Conservation (phyloP, 139 green algal genomes). For the Tetratostichococcus sp. region DNA sequence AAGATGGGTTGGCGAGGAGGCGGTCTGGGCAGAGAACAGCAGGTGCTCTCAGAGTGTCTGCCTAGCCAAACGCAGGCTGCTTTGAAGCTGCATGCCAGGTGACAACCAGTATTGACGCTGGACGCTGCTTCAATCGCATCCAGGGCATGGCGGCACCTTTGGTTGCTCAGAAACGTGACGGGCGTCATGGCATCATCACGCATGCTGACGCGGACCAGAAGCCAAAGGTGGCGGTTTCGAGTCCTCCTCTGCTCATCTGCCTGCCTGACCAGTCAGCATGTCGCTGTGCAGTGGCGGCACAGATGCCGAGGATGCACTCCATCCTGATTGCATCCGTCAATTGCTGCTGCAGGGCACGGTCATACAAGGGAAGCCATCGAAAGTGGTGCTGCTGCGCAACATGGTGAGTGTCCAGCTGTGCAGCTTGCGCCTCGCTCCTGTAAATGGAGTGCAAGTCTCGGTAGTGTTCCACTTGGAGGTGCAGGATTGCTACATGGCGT, state of each 20-base stretch:
- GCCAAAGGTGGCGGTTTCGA: constrained; percentile 13
- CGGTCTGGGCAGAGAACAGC: constrained; percentile 58
- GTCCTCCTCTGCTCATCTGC: too few relatives aligned
- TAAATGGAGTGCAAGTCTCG: not conserved
- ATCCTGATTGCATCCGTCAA: not conserved
- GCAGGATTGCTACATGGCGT: too few relatives aligned
- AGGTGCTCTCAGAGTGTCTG: constrained; percentile 12
- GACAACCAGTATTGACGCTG: too few relatives aligned
- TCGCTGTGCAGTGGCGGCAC: too few relatives aligned
- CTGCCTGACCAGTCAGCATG: too few relatives aligned
- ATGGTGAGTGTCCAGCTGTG: constrained; percentile 38
- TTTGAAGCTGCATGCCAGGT: too few relatives aligned
- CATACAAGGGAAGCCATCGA: constrained; percentile 35
- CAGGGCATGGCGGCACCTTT: constrained; percentile 90
- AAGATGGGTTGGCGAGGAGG: constrained; percentile 97
- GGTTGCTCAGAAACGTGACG: constrained; percentile 45
- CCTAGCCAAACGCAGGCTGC: too few relatives aligned
- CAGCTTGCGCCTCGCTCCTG: not conserved
- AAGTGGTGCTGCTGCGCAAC: constrained; percentile 65
- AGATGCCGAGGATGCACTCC: too few relatives aligned
- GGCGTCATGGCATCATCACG: constrained; percentile 68
- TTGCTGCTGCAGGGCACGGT: constrained; percentile 3
- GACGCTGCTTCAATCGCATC: not conserved
- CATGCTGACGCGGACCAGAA: constrained; percentile 33
- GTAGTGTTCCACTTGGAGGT: too few relatives aligned